phyloP scores from a whole-genome alignment of 2,329 filamentous ascomycete genomes.

The Colletotrichum karsti region DNA sequence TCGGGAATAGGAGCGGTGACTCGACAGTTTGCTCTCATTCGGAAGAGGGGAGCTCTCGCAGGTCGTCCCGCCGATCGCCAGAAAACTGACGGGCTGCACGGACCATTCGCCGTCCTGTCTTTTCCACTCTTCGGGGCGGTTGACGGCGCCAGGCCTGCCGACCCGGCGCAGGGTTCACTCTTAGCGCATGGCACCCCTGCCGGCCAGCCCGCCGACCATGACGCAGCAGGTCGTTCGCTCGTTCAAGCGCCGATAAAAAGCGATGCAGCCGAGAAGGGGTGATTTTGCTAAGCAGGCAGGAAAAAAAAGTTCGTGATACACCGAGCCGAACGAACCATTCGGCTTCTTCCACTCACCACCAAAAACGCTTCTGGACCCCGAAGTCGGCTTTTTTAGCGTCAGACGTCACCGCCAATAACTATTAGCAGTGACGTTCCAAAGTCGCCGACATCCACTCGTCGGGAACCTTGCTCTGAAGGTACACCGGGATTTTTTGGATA shows the following conservation, averaged over 20 bases:
- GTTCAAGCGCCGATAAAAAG: constrained; percentile 5
- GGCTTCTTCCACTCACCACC: constrained; percentile 4
- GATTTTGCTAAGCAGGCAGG: no score
- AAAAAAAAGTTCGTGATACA: constrained; percentile 26
- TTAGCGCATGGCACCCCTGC: constrained; percentile 18
- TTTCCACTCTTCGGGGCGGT: neutral
- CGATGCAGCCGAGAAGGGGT: neutral
- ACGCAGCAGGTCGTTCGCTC: constrained; percentile 14
- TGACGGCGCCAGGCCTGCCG: constrained; percentile 13
- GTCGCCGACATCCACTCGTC: neutral
- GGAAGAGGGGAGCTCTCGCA: neutral
- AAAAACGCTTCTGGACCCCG: neutral
- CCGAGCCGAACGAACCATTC: constrained; percentile 17
- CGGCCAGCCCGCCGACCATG: neutral
- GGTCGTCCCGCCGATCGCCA: neutral
- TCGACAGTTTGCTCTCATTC: neutral
- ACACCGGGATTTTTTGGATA: neutral
- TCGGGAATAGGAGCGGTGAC: neutral
- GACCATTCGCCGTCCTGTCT: neutral
- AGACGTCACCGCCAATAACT: constrained; percentile 6
- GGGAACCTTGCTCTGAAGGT: neutral
- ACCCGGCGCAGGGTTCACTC: constrained; percentile 7
- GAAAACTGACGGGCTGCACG: constrained; percentile 9
- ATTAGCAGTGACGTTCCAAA: constrained; percentile 7
- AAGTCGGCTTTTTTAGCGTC: constrained; percentile 14